A percentile compares a stretch with the other conserved stretches of the same genome.
These are phyloP conservation scores for Neurospora hispaniola DNA, from an alignment of 495 filamentous ascomycete species.

Conservation along the genomic window DNA sequence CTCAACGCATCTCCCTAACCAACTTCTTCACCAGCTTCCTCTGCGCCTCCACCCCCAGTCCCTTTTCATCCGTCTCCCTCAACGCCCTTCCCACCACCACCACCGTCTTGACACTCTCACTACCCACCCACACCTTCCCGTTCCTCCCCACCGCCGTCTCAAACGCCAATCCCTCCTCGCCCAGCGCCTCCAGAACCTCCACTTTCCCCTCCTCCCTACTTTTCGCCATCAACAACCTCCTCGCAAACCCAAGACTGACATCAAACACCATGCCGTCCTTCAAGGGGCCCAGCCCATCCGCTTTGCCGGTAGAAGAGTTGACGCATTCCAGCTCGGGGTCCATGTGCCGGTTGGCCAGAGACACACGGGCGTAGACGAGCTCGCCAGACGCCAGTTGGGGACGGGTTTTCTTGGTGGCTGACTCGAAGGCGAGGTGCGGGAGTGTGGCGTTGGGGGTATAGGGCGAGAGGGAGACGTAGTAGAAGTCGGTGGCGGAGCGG, in stretches of 20 bases:
- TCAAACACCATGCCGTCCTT: conserved; percentile 81
- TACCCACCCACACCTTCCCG: conserved; percentile 83
- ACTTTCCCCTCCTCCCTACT: conserved; percentile 54
- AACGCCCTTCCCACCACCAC: conserved; percentile 74
- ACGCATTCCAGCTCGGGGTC: conserved; percentile 88
- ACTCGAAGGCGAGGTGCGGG: conserved; percentile 82
- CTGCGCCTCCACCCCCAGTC: conserved; percentile 61
- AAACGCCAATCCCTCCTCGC: conserved; percentile 64
- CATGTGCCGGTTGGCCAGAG: conserved; percentile 64
- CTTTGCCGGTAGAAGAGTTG: conserved; percentile 73
- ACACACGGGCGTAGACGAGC: conserved; percentile 77
- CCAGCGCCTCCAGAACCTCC: conserved; percentile 76
- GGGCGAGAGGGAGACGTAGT: conserved; percentile 47
- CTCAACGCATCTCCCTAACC: conserved; percentile 33
- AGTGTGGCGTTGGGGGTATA: conserved; percentile 67
- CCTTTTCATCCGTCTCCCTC: conserved; percentile 59
- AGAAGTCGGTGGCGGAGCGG: conserved; percentile 62
- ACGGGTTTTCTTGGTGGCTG: conserved; percentile 82
- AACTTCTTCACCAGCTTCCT: conserved; percentile 66
- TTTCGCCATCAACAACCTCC: conserved; percentile 58
- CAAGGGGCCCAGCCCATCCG: conserved; percentile 78
- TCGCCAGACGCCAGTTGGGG: conserved; percentile 63
- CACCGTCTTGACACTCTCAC: conserved; percentile 52
- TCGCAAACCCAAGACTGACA: conserved; percentile 68
- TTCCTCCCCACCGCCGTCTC: conserved; percentile 94